Percentiles rank a stretch among this genome's conserved stretches.
phyloP scores from a whole-genome alignment of 2,329 filamentous ascomycete genomes.

The Verruconis gallopava region DNA sequence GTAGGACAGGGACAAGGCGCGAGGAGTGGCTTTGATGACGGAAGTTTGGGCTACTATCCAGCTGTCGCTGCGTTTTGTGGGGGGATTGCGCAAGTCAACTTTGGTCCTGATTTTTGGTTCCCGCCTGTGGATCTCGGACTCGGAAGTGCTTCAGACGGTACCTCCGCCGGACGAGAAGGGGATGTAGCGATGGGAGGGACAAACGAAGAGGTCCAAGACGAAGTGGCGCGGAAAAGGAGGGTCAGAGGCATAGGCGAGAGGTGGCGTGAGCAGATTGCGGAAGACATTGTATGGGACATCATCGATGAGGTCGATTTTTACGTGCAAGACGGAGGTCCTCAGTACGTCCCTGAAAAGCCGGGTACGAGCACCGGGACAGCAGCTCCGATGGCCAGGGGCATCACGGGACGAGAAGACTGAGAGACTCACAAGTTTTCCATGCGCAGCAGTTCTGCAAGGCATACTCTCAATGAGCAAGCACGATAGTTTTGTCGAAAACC shows the following conservation, averaged over 20 bases:
- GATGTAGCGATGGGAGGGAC: constrained; percentile 22
- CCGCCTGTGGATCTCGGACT: constrained; percentile 49
- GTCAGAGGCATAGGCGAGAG: constrained; percentile 58
- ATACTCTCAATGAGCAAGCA: too few species aligned
- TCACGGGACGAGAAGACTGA: not conserved
- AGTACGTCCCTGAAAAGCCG: constrained; percentile 18
- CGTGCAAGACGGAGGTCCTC: constrained; percentile 50
- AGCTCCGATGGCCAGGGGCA: not conserved
- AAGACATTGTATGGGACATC: constrained; percentile 86
- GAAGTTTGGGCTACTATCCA: constrained; percentile 90
- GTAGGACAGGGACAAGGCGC: constrained; percentile 62
- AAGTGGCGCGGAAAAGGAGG: constrained; percentile 15
- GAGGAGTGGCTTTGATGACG: constrained; percentile 81
- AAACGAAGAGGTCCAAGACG: constrained; percentile 23
- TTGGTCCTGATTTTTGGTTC: constrained; percentile 86
- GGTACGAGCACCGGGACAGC: not conserved
- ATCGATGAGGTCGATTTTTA: constrained; percentile 90
- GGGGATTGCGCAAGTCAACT: constrained; percentile 84
- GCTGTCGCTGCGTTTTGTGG: constrained; percentile 86
- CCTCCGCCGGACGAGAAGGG: constrained; percentile 32
- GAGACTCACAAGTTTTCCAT: too few species aligned
- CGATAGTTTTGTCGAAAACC: too few species aligned
- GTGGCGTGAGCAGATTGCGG: constrained; percentile 85
- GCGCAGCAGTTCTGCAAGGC: too few species aligned
- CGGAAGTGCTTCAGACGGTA: constrained; percentile 16